Base-by-base conservation (phyloP, 1,139 yeast species). In the Sugiyamaella paludigena region DNA sequence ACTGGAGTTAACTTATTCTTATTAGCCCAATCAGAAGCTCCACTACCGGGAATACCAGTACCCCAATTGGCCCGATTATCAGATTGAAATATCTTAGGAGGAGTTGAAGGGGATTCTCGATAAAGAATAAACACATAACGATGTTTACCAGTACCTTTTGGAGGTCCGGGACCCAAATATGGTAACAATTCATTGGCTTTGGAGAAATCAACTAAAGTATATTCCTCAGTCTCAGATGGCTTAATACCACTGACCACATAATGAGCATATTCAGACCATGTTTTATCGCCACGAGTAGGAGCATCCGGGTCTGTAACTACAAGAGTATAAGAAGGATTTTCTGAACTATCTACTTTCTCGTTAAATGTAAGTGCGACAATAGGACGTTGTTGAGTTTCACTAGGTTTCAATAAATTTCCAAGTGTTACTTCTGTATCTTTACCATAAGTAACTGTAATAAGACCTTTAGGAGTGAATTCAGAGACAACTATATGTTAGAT, bases 251-350 rank as follows among this genome's bases (percentile, higher is more conserved):
- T 70, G 31, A 79, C 77, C 36, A 89, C 72, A 76, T 80, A 87
- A 70, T 89, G 97, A 48, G 85, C 82, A 66, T 75, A 88, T 67
- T 89, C 96, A 8, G 94, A 83, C 95, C 95, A 88, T 63, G 83
- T 86, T 60, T 84, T 81, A 65, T 89, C 96, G 1, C 77, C 74
- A 56, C 81, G 77, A 3, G 91, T 79, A 13, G 97, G 97, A 7
- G 96, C 97, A 72, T 89, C 97, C 1, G 97, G 97, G 66, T 89
- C 96, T 2, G 96, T 89, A 58, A 89, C 60, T 2, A 86, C 86
- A 57, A 89, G 70, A 2, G 92, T 81, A 68, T 84, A 87, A 45
- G 74, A 70, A 56, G 82, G 87, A n/a, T 70, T 65, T 19, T 69
- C 63, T 32, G 53, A 53, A 30, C 49, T 30, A 16, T 71, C 62